Conservation (phyloP, 257 asterid genomes). For the Nicotiana paniculata region DNA sequence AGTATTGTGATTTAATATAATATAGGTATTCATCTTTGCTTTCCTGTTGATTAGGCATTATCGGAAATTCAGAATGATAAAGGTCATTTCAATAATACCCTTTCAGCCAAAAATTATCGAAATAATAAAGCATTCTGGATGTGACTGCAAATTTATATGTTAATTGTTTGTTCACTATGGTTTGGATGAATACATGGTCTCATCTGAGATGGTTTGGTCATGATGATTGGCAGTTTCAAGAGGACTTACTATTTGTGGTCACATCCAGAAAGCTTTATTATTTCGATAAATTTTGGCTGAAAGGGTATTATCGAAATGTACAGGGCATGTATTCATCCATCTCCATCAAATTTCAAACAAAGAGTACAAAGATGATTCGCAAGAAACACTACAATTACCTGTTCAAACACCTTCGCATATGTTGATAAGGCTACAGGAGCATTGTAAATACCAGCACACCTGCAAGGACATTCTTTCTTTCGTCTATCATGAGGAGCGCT, state of each 20-base stretch:
- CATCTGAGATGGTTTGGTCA: no score
- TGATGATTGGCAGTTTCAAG: no score
- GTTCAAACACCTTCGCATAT: slow-evolving; percentile 88
- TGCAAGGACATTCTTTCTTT: slow-evolving; percentile 69
- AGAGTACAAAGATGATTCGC: background rate
- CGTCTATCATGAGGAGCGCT: slow-evolving; percentile 92
- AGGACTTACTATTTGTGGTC: background rate
- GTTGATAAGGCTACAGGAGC: slow-evolving; percentile 89
- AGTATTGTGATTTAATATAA: background rate
- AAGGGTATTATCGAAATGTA: background rate
- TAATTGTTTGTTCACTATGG: no score
- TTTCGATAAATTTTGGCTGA: background rate
- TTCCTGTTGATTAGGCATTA: background rate
- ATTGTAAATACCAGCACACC: slow-evolving; percentile 93
- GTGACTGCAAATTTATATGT: background rate
- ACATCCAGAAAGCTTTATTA: background rate
- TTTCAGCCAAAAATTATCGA: background rate
- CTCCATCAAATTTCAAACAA: background rate
- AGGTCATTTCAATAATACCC: background rate
- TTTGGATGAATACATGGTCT: no score
- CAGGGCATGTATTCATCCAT: no score
- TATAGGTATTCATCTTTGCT: background rate
- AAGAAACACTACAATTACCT: slow-evolving; percentile 34
- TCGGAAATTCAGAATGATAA: background rate
- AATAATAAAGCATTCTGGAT: background rate